Percentiles rank a stretch among this genome's conserved stretches.
These are phyloP conservation scores for Aspergillus tamarii DNA, from an alignment of 2,329 filamentous ascomycete species.

Conservation along the genomic window DNA sequence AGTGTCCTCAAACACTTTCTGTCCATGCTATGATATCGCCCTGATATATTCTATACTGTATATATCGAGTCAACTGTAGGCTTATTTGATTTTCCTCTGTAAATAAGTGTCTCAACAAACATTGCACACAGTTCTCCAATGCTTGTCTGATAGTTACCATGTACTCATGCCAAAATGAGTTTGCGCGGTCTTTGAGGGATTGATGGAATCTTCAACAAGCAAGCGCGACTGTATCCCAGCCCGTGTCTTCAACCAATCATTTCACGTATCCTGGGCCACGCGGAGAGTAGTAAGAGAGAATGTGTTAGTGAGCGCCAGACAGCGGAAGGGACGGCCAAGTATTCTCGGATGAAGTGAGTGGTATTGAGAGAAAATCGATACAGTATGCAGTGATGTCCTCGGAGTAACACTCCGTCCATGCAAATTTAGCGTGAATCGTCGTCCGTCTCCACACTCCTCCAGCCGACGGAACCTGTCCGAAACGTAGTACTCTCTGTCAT, in stretches of 20 bases:
- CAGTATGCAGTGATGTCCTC: background rate
- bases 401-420: background rate
- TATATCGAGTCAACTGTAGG: too few relatives aligned
- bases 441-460: slow-evolving; percentile 12
- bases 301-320: background rate
- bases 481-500: background rate
- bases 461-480: slow-evolving; percentile 2
- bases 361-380: too few relatives aligned
- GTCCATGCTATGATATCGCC: too few relatives aligned
- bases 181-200: background rate
- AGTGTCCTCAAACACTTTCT: too few relatives aligned
- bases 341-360: background rate
- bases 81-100: too few relatives aligned
- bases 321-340: background rate
- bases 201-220: background rate
- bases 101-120: too few relatives aligned
- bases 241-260: background rate
- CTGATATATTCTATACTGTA: too few relatives aligned
- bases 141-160: too few relatives aligned
- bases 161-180: too few relatives aligned
- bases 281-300: background rate
- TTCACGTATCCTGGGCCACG: background rate
- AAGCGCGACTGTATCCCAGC: background rate
- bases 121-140: too few relatives aligned
- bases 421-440: background rate